Percentiles rank a stretch among this genome's conserved stretches.
Conservation (phyloP, 768 basidiomycete genomes). For the Trichaptum fuscoviolaceum region DNA sequence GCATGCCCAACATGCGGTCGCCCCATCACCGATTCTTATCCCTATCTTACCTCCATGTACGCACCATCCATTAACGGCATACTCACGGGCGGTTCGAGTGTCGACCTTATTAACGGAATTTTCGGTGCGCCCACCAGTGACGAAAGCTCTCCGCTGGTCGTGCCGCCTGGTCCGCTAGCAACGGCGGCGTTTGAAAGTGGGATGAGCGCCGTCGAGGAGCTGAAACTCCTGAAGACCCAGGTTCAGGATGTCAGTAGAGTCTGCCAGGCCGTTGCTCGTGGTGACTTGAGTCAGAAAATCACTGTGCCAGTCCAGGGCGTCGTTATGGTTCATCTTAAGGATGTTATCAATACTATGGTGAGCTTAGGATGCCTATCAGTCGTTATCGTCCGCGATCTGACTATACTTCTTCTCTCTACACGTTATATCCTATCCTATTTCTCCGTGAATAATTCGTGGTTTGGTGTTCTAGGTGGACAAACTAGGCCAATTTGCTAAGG, state of each 20-base stretch:
- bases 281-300: conserved; percentile 74
- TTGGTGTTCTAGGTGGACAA: conserved; percentile 46
- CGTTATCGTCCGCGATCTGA: background rate
- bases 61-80: background rate
- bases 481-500: conserved; percentile 84
- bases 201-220: conserved; percentile 70
- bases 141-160: conserved; percentile 29
- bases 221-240: conserved; percentile 75
- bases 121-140: conserved; percentile 10
- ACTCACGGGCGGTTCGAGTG: background rate
- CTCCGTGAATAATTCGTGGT: conserved; percentile 1
- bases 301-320: conserved; percentile 73
- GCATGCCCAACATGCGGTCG: conserved; percentile 55
- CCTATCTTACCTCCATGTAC: background rate
- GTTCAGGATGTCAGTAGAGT: conserved; percentile 79
- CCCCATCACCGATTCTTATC: conserved; percentile 33
- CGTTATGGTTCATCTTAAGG: conserved; percentile 78
- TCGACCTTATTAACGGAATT: conserved; percentile 2
- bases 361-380: conserved; percentile 3
- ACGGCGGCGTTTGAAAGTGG: conserved; percentile 53
- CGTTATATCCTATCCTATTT: background rate
- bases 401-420: background rate
- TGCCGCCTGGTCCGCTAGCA: conserved; percentile 51
- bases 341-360: conserved; percentile 69
- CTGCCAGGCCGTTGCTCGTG: conserved; percentile 73